Evolutionary conservation across 1,284 basidiomycete genomes (phyloP), one percentile per base, ranked within the genome.

Genomic region (Thelephora terrestris): DNA sequence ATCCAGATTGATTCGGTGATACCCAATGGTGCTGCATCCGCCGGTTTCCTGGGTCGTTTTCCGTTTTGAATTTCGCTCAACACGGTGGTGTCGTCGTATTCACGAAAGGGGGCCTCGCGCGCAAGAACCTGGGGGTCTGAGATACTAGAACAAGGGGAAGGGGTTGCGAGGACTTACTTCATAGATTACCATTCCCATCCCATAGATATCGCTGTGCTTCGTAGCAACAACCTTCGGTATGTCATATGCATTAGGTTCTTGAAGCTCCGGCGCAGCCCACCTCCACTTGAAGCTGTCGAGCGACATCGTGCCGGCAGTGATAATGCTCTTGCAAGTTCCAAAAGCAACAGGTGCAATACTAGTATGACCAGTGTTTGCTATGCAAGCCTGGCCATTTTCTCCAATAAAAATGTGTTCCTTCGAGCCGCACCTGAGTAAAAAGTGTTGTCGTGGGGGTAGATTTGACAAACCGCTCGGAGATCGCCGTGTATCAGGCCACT

Each of bases 351-450:
- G 12, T 14, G 29, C 29, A 32, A 32, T 32, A 12, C 7, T 32
- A 14, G 29, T 6, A 10, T 32, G 29, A 32, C 29, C 29, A 10
- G 29, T 32, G 9, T 32, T 32, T 14, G 57, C 48, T 43, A 64
- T 47, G 34, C 55, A 51, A 7, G 60, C 63, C 48, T 57, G 47
- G 20, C 54, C 53, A 23, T 16, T 24, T 23, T 63, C 55, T 39
- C 27, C 45, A 5, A 66, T 50, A 1, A 64, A 43, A 24, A 66
- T 50, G 35, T 64, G 65, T 37, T 53, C 55, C 61, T 62, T 36
- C 7, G 12, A 29, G 24, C 18, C 14, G 5, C 3, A 7, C 17
- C 7, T 46, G 6, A 46, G 23, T 12, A 34, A 20, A 9, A 35
- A n/a, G 17, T 18, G 4, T 9, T 18, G 6, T 6, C 23, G 9